phyloP scores from a whole-genome alignment of 169 alveolate species.

The Plasmodium berghei region DNA sequence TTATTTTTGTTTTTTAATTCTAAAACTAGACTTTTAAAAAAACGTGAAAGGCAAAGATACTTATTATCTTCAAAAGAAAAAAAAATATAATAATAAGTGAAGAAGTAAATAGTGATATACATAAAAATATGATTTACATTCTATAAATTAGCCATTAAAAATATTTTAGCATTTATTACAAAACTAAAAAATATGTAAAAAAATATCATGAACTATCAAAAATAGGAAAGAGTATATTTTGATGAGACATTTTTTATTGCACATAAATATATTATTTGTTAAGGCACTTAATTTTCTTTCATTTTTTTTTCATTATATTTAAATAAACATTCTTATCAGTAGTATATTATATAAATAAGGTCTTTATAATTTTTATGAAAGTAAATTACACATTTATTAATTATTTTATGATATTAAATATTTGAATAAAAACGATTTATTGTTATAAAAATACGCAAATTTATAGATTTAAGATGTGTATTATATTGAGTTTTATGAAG shows the following conservation, averaged over 20 bases:
- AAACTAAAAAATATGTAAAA: conserved; percentile 21
- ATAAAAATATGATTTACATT: not conserved
- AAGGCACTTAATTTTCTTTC: conserved; percentile 21
- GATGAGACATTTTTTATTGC: conserved; percentile 28
- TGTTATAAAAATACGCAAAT: no score
- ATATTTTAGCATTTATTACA: not conserved
- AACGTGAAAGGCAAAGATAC: conserved; percentile 16
- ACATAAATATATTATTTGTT: conserved; percentile 13
- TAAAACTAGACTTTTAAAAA: conserved; percentile 52
- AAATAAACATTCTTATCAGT: no score
- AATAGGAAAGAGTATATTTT: not conserved
- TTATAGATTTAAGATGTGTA: no score
- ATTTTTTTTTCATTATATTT: not conserved
- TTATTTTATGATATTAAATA: no score
- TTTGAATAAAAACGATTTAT: no score
- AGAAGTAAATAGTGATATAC: not conserved
- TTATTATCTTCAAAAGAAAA: conserved; percentile 20
- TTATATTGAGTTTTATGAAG: no score
- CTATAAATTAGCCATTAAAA: conserved; percentile 7
- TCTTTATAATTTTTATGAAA: no score
- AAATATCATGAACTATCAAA: not conserved
- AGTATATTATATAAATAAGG: no score
- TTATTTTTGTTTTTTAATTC: conserved; percentile 20
- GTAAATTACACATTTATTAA: no score
- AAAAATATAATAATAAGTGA: conserved; percentile 23